Conservation (phyloP, 2,329 filamentous ascomycete genomes). For the Penicillium sp. region DNA sequence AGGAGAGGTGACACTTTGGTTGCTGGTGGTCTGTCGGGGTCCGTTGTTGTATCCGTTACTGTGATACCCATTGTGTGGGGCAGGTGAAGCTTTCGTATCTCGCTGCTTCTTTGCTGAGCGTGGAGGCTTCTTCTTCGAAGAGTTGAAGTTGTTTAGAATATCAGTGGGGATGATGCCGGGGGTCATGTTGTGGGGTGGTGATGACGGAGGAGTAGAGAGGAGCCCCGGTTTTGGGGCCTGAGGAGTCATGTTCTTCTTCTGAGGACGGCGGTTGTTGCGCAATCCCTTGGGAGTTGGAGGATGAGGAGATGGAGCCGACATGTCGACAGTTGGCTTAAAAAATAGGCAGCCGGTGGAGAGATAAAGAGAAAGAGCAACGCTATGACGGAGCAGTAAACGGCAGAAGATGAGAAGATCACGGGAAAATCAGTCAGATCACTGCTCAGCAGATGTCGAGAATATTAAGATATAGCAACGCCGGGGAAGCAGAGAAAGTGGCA, state of each 20-base stretch:
- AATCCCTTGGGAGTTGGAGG: conserved; percentile 41
- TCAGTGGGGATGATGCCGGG: conserved; percentile 31
- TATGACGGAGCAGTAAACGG: conserved; percentile 20
- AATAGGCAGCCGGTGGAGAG: conserved; percentile 49
- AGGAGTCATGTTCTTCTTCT: conserved; percentile 38
- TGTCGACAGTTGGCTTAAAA: conserved; percentile 49
- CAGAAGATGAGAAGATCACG: conserved; percentile 21
- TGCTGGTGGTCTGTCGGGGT: conserved; percentile 28
- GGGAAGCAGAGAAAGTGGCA: conserved; percentile 17
- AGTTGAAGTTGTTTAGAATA: conserved; percentile 30
- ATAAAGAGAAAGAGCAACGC: conserved; percentile 25
- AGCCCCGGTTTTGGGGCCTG: conserved; percentile 29
- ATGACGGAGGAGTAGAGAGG: conserved; percentile 39
- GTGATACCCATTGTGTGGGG: conserved; percentile 23
- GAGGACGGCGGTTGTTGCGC: conserved; percentile 38
- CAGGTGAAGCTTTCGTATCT: conserved; percentile 28
- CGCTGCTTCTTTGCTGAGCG: conserved; percentile 39
- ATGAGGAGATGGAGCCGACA: conserved; percentile 46
- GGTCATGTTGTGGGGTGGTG: conserved; percentile 35
- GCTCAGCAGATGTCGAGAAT: conserved; percentile 36
- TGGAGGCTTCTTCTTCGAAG: conserved; percentile 38
- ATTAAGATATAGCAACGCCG: conserved; percentile 29
- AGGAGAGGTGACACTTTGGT: conserved; percentile 46
- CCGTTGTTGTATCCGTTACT: conserved; percentile 25
- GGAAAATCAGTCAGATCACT: conserved; percentile 28